Evolutionary conservation across 805 yeast species (phyloP).

Genomic region (Zygosaccharomyces bailii): DNA sequence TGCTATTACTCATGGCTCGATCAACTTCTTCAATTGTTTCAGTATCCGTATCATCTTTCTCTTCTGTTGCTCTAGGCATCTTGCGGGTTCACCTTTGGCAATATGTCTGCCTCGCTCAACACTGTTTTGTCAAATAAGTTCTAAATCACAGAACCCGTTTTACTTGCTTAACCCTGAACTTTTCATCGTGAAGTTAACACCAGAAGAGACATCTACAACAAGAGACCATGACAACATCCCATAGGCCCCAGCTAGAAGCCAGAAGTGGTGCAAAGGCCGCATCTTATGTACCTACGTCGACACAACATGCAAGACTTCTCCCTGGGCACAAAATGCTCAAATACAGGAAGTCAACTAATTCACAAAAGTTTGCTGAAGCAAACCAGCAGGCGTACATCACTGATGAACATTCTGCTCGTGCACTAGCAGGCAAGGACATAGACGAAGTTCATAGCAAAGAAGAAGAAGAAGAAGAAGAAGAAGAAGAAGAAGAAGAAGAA

Average conservation of each 20-base stretch:
- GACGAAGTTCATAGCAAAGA: constrained; percentile 15
- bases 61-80: neutral
- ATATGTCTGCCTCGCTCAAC: neutral
- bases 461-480: constrained; percentile 17
- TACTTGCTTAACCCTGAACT: neutral
- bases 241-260: constrained; percentile 67
- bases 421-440: too few species aligned
- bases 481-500: constrained; percentile 40
- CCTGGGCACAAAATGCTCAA: constrained; percentile 57
- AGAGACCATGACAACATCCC: constrained; percentile 60
- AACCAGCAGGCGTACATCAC: constrained; percentile 6
- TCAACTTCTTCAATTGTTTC: neutral
- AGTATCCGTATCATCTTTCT: too few species aligned
- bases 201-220: neutral
- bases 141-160: neutral
- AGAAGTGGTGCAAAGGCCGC: constrained; percentile 48
- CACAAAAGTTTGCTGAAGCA: constrained; percentile 1
- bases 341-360: constrained; percentile 38
- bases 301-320: constrained; percentile 49
- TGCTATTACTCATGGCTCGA: neutral
- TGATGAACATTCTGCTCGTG: too few species aligned
- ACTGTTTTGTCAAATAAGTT: neutral
- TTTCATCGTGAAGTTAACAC: neutral
- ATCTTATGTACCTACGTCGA: constrained; percentile 41
- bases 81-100: neutral